These are phyloP conservation scores for Stenocarpella maydis DNA, from an alignment of 2,329 filamentous ascomycete genomes.

Conservation along the genomic window DNA sequence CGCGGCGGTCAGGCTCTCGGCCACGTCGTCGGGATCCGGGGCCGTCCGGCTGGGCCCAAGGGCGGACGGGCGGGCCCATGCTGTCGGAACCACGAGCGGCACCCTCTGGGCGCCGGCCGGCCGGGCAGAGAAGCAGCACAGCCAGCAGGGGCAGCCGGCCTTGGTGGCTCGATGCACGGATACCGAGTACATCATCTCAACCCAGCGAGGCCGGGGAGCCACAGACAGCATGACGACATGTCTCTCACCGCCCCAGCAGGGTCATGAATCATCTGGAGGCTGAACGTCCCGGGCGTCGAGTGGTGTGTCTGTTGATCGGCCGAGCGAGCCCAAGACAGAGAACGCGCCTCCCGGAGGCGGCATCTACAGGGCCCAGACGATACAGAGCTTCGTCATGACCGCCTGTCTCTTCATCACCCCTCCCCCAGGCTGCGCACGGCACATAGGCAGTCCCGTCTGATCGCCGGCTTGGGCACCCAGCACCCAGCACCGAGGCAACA, in stretches of 20 bases:
- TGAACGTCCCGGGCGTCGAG: slow-evolving; percentile 7
- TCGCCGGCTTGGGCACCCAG: background rate
- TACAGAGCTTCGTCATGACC: slow-evolving; percentile 9
- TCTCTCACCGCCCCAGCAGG: background rate
- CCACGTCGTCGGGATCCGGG: background rate
- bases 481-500: background rate
- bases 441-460: background rate
- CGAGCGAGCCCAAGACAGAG: too few relatives aligned
- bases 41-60: slow-evolving; percentile 16
- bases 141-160: too few relatives aligned
- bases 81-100: slow-evolving; percentile 4
- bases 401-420: background rate
- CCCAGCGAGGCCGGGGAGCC: background rate
- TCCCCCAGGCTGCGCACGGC: background rate
- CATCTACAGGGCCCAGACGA: background rate
- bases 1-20: background rate
- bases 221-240: slow-evolving; percentile 17
- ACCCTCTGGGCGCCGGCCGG: slow-evolving; percentile 1
- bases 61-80: slow-evolving; percentile 13
- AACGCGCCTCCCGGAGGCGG: background rate
- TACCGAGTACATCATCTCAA: background rate
- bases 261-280: background rate
- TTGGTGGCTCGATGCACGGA: too few relatives aligned
- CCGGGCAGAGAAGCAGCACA: background rate
- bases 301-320: background rate